Evolutionary conservation across 2,329 filamentous ascomycete species (phyloP).

Genomic region (Trichoderma brevicompactum): DNA sequence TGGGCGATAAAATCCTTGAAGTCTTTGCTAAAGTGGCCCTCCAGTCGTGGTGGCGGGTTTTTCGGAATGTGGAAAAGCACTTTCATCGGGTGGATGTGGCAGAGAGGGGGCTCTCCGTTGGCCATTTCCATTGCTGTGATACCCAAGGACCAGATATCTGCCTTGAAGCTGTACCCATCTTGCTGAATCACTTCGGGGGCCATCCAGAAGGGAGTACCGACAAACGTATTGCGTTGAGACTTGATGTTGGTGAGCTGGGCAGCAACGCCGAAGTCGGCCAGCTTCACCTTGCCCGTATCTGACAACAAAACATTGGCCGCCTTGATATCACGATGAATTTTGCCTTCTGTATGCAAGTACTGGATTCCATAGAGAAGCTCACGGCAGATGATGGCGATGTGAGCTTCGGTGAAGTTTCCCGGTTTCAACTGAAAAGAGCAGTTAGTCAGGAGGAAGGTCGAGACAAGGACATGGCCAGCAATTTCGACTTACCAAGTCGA

Average conservation of each 20-base stretch:
- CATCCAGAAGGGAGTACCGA: slow-evolving; percentile 98
- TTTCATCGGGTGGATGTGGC: slow-evolving; percentile 89
- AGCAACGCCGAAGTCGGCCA: slow-evolving; percentile 96
- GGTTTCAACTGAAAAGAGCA: slow-evolving; percentile 74
- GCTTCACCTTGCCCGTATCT: slow-evolving; percentile 85
- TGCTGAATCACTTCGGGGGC: slow-evolving; percentile 93
- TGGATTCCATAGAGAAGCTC: slow-evolving; percentile 88
- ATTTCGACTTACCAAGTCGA: slow-evolving; percentile 73
- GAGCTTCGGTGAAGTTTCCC: slow-evolving; percentile 81
- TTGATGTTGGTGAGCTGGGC: slow-evolving; percentile 97
- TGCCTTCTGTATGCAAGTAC: slow-evolving; percentile 91
- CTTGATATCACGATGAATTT: slow-evolving; percentile 97
- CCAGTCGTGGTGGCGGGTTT: slow-evolving; percentile 79
- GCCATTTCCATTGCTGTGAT: slow-evolving; percentile 92
- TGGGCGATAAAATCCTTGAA: slow-evolving; percentile 93
- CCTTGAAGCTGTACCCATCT: slow-evolving; percentile 81
- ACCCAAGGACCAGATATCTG: slow-evolving; percentile 90
- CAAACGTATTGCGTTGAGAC: slow-evolving; percentile 95
- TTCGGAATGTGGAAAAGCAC: slow-evolving; percentile 91
- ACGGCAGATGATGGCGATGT: slow-evolving; percentile 92
- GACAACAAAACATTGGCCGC: slow-evolving; percentile 96
- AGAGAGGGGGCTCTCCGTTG: slow-evolving; percentile 85
- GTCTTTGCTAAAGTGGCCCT: slow-evolving; percentile 83
- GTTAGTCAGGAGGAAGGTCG: slow-evolving; percentile 24
- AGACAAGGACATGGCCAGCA: background rate